Base-by-base conservation (phyloP, 352 stramenopile species). In the Phytophthora pinifolia region DNA sequence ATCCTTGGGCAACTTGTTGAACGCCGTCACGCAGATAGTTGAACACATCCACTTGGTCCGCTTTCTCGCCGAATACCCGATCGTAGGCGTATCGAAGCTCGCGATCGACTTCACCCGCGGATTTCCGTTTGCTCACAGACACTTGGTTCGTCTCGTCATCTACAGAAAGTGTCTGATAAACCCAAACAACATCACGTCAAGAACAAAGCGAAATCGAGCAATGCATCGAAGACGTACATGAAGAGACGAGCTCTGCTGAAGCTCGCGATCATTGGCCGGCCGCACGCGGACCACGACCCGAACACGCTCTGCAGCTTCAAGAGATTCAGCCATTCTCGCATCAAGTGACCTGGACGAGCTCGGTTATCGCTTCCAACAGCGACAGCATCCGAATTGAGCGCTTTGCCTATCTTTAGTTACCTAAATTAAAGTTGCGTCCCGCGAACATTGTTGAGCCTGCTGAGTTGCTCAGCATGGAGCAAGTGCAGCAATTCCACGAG, bases 251-350 rank as follows among this genome's bases (percentile, higher is more conserved):
- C 41, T 55, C 18, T 53, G 67, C 15, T 70, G 55, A 27, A 79
- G 58, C 25, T 93, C 83, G n/a, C 79, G 75, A n/a, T 83, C 68
- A 48, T 96, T 88, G 8, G 65, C 53, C 9, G 86, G 88, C 1
- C 88, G 83, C 25, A 95, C 83, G 36, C 88, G 83, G 18, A 96
- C 74, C 5, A 85, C 65, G 6, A 96, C 86, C 31, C 88, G 82
- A 7, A 92, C 76, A 13, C 79, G 69, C 59, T 92, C 84, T 30
- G 65, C 47, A 18, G 56, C 61, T 44, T 74, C 72, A 33, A 64
- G 50, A 14, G 34, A 22, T 9, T 78, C 70, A 13, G 42, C 58
- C 73, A 83, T 83, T 46, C 20, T 54, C 37, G 34, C 35, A 51
- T 37, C 34, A 54, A 18, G 9, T 29, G 13, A 25, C 32, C 52